A percentile compares a stretch with the other conserved stretches of the same genome.
Conservation (phyloP, 768 basidiomycete species). For the Neoboletus magnificus region DNA sequence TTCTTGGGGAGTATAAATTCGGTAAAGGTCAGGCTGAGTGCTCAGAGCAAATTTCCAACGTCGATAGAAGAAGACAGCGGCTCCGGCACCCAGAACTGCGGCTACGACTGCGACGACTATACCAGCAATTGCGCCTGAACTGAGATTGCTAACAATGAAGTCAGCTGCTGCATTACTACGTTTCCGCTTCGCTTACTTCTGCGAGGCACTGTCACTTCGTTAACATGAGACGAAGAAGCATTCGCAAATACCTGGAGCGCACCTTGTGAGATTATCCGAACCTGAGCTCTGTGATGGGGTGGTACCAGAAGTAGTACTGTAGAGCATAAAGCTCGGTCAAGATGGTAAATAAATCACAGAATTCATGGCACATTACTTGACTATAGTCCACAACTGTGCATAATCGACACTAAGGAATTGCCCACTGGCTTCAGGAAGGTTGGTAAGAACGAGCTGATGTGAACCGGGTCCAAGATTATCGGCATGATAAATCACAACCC, state of each 20-base stretch:
- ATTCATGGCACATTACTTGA: slow-evolving; percentile 13
- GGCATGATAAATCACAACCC: slow-evolving; percentile 34
- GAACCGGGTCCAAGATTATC: slow-evolving; percentile 39
- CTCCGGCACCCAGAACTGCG: slow-evolving; percentile 11
- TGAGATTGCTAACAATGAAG: slow-evolving; percentile 8
- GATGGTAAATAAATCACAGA: not conserved
- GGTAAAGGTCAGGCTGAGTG: slow-evolving; percentile 12
- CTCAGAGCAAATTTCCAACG: slow-evolving; percentile 27
- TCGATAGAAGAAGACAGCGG: slow-evolving; percentile 26
- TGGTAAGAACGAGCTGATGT: slow-evolving; percentile 36
- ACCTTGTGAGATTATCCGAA: slow-evolving; percentile 1
- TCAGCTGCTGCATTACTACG: not conserved
- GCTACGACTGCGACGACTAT: slow-evolving; percentile 14
- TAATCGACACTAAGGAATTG: slow-evolving; percentile 33
- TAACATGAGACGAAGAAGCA: not conserved
- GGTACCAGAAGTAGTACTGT: not conserved
- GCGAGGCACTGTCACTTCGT: not conserved
- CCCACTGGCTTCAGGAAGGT: slow-evolving; percentile 19
- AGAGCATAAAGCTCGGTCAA: not conserved
- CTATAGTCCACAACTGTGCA: slow-evolving; percentile 24
- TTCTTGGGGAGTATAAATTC: slow-evolving; percentile 11
- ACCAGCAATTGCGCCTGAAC: slow-evolving; percentile 24
- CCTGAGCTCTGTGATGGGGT: not conserved
- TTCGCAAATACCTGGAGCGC: not conserved
- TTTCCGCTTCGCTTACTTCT: slow-evolving; percentile 11